Percentiles rank a stretch among this genome's conserved stretches.
Conservation (phyloP, 1,284 basidiomycete genomes). For the Abortiporus biennis region DNA sequence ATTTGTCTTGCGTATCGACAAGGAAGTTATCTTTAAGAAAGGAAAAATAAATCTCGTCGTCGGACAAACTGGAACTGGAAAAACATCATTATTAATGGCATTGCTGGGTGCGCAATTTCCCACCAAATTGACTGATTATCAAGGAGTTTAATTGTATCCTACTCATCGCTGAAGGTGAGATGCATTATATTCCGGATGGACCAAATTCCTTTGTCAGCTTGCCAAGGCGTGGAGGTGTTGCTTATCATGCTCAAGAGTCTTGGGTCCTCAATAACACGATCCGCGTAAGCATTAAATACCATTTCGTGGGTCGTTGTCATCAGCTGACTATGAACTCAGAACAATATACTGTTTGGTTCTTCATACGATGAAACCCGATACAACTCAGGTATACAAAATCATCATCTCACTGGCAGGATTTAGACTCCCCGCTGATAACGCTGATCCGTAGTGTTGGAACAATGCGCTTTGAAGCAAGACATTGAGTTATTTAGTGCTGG, state of each 20-base stretch:
- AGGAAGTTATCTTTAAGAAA: constrained; percentile 50
- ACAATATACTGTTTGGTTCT: constrained; percentile 39
- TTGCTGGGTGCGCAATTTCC: constrained; percentile 33
- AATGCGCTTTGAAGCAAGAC: constrained; percentile 58
- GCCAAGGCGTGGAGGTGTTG: constrained; percentile 57
- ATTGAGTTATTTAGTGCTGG: constrained; percentile 60
- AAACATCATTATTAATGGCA: constrained; percentile 49
- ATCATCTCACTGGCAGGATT: background rate
- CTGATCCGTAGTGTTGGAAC: constrained; percentile 43
- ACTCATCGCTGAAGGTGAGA: constrained; percentile 32
- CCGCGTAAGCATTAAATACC: constrained; percentile 19
- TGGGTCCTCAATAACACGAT: constrained; percentile 60
- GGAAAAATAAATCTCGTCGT: constrained; percentile 57
- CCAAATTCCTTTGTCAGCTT: constrained; percentile 60
- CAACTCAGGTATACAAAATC: constrained; percentile 27
- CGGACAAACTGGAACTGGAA: constrained; percentile 55
- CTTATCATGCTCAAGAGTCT: constrained; percentile 71
- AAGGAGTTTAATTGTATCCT: constrained; percentile 13
- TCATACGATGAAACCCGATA: constrained; percentile 35
- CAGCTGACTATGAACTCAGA: constrained; percentile 15
- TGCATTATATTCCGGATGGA: constrained; percentile 53
- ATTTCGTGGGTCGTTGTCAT: background rate
- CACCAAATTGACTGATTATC: background rate
- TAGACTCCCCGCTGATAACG: constrained; percentile 24
- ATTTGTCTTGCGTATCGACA: constrained; percentile 45